Conservation (phyloP, 2,329 filamentous ascomycete species). For the Arthrobotrys iridis region DNA sequence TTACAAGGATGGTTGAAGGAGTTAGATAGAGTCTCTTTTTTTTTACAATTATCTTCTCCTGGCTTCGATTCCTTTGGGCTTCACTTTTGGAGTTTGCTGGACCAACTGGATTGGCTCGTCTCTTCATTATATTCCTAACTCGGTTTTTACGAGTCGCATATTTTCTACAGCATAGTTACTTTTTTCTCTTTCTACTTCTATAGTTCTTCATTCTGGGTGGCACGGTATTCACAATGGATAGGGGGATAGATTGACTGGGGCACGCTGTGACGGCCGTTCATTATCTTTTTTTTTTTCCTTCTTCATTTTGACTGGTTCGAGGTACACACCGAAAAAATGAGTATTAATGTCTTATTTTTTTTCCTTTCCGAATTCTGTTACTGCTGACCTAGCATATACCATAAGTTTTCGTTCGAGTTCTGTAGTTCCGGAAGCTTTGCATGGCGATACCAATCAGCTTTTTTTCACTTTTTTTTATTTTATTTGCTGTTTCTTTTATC, state of each 20-base stretch:
- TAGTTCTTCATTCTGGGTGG: constrained; percentile 6
- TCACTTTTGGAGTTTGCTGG: neutral
- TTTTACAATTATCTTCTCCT: neutral
- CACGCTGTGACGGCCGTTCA: constrained; percentile 26
- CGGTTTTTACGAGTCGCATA: constrained; percentile 22
- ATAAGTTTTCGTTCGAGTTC: neutral
- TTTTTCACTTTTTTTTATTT: neutral
- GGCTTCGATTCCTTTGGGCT: neutral
- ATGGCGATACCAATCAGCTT: constrained; percentile 1
- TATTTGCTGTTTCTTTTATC: neutral
- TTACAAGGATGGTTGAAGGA: constrained; percentile 74
- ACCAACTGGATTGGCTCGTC: constrained; percentile 34
- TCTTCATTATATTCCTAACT: constrained; percentile 8
- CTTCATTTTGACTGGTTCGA: neutral
- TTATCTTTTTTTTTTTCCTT: neutral
- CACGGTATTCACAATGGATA: constrained; percentile 1
- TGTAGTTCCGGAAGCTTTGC: constrained; percentile 15
- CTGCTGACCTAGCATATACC: neutral
- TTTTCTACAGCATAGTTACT: constrained; percentile 24
- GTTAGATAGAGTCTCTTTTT: neutral
- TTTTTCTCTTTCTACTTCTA: constrained; percentile 7
- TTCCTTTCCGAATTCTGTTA: neutral
- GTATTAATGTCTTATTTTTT: constrained; percentile 23
- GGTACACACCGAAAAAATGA: constrained; percentile 1
- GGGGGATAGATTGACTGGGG: constrained; percentile 28